phyloP scores from a whole-genome alignment of 371 early-diverging fungal species.

The Cokeromyces recurvatus region DNA sequence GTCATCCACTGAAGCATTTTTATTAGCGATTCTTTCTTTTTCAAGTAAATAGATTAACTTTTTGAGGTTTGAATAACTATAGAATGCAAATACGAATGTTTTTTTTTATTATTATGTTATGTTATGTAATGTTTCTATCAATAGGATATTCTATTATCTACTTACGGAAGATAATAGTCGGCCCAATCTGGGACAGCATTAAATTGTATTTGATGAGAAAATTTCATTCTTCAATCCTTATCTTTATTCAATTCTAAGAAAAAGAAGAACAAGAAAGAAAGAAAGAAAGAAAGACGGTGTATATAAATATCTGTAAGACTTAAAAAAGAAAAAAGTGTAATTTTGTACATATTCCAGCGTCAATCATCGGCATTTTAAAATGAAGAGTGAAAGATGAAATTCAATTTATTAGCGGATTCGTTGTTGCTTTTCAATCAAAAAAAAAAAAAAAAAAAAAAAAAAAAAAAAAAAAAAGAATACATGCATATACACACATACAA shows the following conservation, averaged over 20 bases:
- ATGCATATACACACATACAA: too few relatives aligned
- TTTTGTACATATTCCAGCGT: too few relatives aligned
- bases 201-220: slow-evolving; percentile 81
- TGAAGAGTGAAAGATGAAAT: too few relatives aligned
- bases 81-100: background rate
- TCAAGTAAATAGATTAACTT: slow-evolving; percentile 87
- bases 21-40: slow-evolving; percentile 64
- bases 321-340: too few relatives aligned
- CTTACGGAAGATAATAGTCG: slow-evolving; percentile 73
- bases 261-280: slow-evolving; percentile 3
- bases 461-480: too few relatives aligned
- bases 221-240: slow-evolving; percentile 17
- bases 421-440: too few relatives aligned
- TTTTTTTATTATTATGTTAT: background rate
- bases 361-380: too few relatives aligned
- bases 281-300: background rate
- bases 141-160: too few relatives aligned
- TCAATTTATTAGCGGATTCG: too few relatives aligned
- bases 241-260: too few relatives aligned
- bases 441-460: too few relatives aligned
- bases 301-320: too few relatives aligned
- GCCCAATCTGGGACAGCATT: slow-evolving; percentile 91
- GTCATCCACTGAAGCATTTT: slow-evolving; percentile 19
- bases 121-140: background rate
- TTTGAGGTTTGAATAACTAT: slow-evolving; percentile 84